Evolutionary conservation across 1,284 basidiomycete genomes (phyloP).

Genomic region (Austroboletus niveus): DNA sequence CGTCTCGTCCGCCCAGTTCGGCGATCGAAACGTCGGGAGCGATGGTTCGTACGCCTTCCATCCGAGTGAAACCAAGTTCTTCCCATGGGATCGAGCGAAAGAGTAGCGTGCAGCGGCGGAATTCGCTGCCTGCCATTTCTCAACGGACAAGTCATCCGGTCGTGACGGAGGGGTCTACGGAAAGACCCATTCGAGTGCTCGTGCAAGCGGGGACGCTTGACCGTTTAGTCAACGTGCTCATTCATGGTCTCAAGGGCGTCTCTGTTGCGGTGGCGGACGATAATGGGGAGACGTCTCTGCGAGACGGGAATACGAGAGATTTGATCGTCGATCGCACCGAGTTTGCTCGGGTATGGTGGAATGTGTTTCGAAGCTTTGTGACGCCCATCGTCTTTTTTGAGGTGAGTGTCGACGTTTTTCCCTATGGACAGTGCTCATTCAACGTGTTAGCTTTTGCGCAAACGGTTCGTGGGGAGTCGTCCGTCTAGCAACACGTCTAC

Average conservation of each 20-base stretch:
- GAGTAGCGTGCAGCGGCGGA: constrained; percentile 68
- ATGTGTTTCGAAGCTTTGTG: constrained; percentile 73
- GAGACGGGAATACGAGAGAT: constrained; percentile 66
- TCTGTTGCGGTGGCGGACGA: constrained; percentile 78
- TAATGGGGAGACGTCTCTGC: constrained; percentile 75
- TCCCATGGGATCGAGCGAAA: constrained; percentile 70
- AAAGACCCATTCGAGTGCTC: constrained; percentile 68
- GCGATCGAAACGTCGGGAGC: constrained; percentile 41
- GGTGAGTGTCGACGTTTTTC: constrained; percentile 41
- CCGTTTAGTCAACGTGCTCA: constrained; percentile 67
- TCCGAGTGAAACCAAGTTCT: constrained; percentile 68
- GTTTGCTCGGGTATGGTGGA: constrained; percentile 77
- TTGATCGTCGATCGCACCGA: constrained; percentile 68
- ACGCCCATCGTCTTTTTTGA: constrained; percentile 79
- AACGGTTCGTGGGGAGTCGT: constrained; percentile 61
- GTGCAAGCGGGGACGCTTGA: constrained; percentile 77
- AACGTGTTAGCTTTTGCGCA: constrained; percentile 58
- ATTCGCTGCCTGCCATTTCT: constrained; percentile 73
- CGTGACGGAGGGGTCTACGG: constrained; percentile 56
- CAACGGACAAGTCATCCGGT: constrained; percentile 55
- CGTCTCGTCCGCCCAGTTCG: constrained; percentile 64
- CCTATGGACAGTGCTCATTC: constrained; percentile 9
- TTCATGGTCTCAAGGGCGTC: constrained; percentile 74
- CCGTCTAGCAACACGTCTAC: constrained; percentile 34
- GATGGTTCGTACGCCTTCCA: constrained; percentile 62